phyloP scores from a whole-genome alignment of 495 filamentous ascomycete species.

The Hyaloscypha hepaticicola region DNA sequence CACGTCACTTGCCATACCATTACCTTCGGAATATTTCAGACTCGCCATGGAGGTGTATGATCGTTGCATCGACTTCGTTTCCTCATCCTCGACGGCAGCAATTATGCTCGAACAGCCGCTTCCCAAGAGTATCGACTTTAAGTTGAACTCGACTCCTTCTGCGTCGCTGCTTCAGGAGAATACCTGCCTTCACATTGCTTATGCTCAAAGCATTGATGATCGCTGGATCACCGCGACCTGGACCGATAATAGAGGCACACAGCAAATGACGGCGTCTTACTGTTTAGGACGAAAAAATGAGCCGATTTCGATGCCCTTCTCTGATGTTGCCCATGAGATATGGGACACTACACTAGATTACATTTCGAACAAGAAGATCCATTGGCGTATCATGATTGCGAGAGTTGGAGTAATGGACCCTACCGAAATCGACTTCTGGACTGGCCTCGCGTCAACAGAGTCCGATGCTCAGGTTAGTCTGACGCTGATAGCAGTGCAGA shows the following conservation, averaged over 20 bases:
- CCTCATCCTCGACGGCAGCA: slow-evolving; percentile 60
- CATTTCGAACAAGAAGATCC: slow-evolving; percentile 64
- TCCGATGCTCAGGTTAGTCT: slow-evolving; percentile 46
- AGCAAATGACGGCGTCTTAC: slow-evolving; percentile 78
- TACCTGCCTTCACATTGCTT: slow-evolving; percentile 81
- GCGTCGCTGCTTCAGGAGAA: slow-evolving; percentile 80
- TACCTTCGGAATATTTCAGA: slow-evolving; percentile 62
- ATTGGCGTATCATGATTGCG: slow-evolving; percentile 79
- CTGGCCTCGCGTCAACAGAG: slow-evolving; percentile 35
- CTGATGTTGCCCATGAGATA: slow-evolving; percentile 72
- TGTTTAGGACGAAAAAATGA: slow-evolving; percentile 67
- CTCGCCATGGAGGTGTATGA: slow-evolving; percentile 87
- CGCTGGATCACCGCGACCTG: slow-evolving; percentile 91
- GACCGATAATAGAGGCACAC: slow-evolving; percentile 78
- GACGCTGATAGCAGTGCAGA: slow-evolving; percentile 64
- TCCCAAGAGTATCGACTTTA: slow-evolving; percentile 77
- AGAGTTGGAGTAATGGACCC: slow-evolving; percentile 69
- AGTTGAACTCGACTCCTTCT: slow-evolving; percentile 62
- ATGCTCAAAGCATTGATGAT: slow-evolving; percentile 75
- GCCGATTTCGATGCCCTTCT: slow-evolving; percentile 51
- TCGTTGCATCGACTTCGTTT: slow-evolving; percentile 63
- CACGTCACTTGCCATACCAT: slow-evolving; percentile 63
- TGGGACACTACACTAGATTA: slow-evolving; percentile 83
- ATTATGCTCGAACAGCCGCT: slow-evolving; percentile 72
- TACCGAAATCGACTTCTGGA: slow-evolving; percentile 70